Percentiles rank a stretch among this genome's conserved stretches.
Evolutionary conservation across 345 rosid species (phyloP).

Genomic region (Schrenkiella parvula): DNA sequence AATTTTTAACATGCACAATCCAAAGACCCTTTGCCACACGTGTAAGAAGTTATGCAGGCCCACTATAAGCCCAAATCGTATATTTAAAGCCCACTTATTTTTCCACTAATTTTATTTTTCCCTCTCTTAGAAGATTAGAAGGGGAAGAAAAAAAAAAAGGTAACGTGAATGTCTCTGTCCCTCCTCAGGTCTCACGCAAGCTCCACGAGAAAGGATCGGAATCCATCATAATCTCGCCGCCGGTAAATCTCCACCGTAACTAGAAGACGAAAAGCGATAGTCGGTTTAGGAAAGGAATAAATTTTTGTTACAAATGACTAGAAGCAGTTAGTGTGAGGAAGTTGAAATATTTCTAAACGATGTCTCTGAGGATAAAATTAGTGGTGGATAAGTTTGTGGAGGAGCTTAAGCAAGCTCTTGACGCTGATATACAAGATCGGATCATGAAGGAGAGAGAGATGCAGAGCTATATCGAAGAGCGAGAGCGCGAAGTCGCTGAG

Average conservation of each 20-base stretch:
- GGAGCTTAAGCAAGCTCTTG: slow-evolving; percentile 92
- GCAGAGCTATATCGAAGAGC: slow-evolving; percentile 96
- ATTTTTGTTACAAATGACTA: not conserved
- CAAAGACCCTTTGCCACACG: not conserved
- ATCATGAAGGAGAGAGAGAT: slow-evolving; percentile 98
- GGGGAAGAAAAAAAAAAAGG: slow-evolving; percentile 13
- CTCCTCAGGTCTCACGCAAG: slow-evolving; percentile 29
- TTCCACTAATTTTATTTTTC: not conserved
- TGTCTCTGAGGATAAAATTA: slow-evolving; percentile 83
- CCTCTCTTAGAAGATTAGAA: slow-evolving; percentile 19
- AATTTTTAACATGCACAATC: not conserved
- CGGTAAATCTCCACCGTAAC: slow-evolving; percentile 1
- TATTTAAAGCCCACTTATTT: not conserved
- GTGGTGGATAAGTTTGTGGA: slow-evolving; percentile 97
- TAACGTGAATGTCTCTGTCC: slow-evolving; percentile 16
- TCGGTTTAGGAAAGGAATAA: not conserved
- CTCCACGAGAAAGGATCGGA: slow-evolving; percentile 16
- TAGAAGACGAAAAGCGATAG: not conserved
- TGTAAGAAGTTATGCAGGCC: not conserved
- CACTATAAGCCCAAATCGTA: not conserved
- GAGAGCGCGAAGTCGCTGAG: slow-evolving; percentile 97
- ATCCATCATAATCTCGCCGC: not conserved
- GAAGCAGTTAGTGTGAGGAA: not conserved
- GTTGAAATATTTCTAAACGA: slow-evolving; percentile 7
- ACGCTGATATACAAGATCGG: slow-evolving; percentile 92